Conservation (phyloP, 2,329 filamentous ascomycete species). For the Venturia effusa region DNA sequence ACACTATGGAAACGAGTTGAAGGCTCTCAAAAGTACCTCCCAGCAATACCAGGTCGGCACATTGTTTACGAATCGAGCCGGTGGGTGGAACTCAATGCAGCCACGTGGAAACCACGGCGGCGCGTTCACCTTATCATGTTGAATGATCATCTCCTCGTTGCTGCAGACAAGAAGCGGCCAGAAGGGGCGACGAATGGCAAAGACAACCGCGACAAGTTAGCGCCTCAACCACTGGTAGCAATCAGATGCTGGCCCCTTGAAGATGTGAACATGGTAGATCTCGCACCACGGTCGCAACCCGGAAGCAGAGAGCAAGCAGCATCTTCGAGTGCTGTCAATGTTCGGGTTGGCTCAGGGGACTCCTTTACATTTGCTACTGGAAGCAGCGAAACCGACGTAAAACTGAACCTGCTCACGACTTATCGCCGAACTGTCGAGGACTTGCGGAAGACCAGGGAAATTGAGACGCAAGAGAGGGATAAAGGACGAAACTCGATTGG, state of each 20-base stretch:
- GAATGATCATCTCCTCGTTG: slow-evolving; percentile 88
- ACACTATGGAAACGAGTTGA: slow-evolving; percentile 95
- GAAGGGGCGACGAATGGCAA: slow-evolving; percentile 49
- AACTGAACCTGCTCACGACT: slow-evolving; percentile 70
- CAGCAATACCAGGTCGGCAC: slow-evolving; percentile 81
- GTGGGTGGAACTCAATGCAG: slow-evolving; percentile 95
- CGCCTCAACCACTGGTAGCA: slow-evolving; percentile 62
- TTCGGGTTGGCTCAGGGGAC: slow-evolving; percentile 69
- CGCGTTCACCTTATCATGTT: slow-evolving; percentile 86
- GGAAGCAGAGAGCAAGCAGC: slow-evolving; percentile 42
- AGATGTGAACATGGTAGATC: slow-evolving; percentile 86
- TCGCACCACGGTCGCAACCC: slow-evolving; percentile 42
- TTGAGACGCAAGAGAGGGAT: slow-evolving; percentile 78
- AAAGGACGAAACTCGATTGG: slow-evolving; percentile 77
- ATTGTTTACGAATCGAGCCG: slow-evolving; percentile 85
- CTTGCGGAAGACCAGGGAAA: slow-evolving; percentile 71
- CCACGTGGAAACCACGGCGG: slow-evolving; percentile 86
- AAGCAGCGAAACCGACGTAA: slow-evolving; percentile 67
- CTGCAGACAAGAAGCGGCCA: slow-evolving; percentile 83
- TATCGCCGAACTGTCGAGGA: slow-evolving; percentile 91
- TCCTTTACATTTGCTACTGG: slow-evolving; percentile 92
- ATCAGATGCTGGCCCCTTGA: slow-evolving; percentile 90
- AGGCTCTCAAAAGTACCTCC: slow-evolving; percentile 92
- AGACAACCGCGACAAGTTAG: slow-evolving; percentile 19
- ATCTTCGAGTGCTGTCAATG: slow-evolving; percentile 77